Evolutionary conservation across 2,329 filamentous ascomycete genomes (phyloP), one percentile per base, ranked within the genome.

Genomic region (Oidium heveae): DNA sequence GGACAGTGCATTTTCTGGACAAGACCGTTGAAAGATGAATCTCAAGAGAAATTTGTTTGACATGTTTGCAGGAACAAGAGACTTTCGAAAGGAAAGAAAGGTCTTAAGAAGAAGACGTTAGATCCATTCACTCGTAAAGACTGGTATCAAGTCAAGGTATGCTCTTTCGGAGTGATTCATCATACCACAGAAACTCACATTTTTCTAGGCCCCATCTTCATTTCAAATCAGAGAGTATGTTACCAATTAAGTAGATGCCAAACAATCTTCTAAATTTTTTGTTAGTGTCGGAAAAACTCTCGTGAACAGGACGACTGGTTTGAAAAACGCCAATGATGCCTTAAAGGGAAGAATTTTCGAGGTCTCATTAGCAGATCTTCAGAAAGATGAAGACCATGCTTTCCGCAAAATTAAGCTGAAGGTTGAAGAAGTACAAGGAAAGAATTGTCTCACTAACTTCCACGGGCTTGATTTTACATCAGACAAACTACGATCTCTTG

Each of bases 361-460:
- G 78, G 89, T 96, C 64, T 96, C 89, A 62, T 83, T 98, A 68
- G 91, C 91, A 69, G 91, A 98, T 73, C 82, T 98, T 62, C 91
- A 98, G 77, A 96, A 95, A 76, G 91, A 98, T 71, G 91, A 98
- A 79, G 91, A 96, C 75, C 91, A 98, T 74, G 80, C 91, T 58
- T 98, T 96, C 85, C 89, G 91, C 76, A 98, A 98, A 80, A 79
- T 98, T 71, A 94, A 94, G 80, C 87, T 98, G 70, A 82, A 91
- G 63, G 86, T 96, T 67, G 91, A 98, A 69, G 91, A 98, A 76
- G 82, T 98, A 61, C 91, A 98, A 77, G 91, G 91, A 78, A 95
- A 95, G 82, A 96, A 94, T 83, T 96, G 91, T 77, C 76, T 98
- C 73, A 96, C 91, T 79, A 95, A 95, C 82, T 98, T 98, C 84